A percentile compares a stretch with the other conserved stretches of the same genome.
Evolutionary conservation across 2,329 filamentous ascomycete genomes (phyloP).

Genomic region (Talaromyces islandicus): DNA sequence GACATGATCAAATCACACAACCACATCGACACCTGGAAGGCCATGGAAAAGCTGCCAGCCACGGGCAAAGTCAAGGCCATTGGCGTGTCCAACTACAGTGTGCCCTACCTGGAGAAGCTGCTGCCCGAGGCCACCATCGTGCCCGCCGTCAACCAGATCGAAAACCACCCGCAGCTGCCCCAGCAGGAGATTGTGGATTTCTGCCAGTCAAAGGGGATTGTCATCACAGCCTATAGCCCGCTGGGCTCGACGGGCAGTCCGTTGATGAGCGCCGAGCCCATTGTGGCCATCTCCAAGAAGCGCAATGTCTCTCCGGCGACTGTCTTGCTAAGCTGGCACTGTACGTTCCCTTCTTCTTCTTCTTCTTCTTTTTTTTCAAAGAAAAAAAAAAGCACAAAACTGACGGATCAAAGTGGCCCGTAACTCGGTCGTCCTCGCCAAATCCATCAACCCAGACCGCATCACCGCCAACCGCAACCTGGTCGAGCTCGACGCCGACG

Average conservation of each 20-base stretch:
- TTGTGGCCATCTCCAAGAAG: conserved; percentile 37
- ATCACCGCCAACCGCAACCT: conserved; percentile 36
- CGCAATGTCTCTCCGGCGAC: conserved; percentile 33
- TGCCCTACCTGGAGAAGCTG: conserved; percentile 43
- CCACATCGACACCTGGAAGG: conserved; percentile 52
- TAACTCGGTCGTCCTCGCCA: conserved; percentile 36
- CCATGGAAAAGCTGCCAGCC: conserved; percentile 39
- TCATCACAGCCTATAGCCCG: conserved; percentile 43
- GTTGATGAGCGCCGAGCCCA: conserved; percentile 35
- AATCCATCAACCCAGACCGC: conserved; percentile 35
- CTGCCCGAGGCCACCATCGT: conserved; percentile 41
- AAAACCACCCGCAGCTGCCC: conserved; percentile 49
- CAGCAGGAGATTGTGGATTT: conserved; percentile 45
- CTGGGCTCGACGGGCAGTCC: conserved; percentile 39
- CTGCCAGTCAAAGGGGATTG: conserved; percentile 46
- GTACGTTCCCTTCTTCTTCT: conserved; percentile 22
- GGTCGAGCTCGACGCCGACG: conserved; percentile 32
- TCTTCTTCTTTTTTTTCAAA: too few species aligned
- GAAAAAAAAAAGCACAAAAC: not conserved
- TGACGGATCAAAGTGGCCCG: conserved; percentile 25
- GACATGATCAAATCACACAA: conserved; percentile 65
- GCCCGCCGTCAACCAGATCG: conserved; percentile 47
- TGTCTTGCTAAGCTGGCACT: conserved; percentile 40
- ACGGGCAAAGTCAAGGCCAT: conserved; percentile 44
- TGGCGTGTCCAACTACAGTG: conserved; percentile 48